Percentiles rank a stretch among this genome's conserved stretches.
Conservation (phyloP, 2,329 filamentous ascomycete species). For the Ceratocystis huliohia region DNA sequence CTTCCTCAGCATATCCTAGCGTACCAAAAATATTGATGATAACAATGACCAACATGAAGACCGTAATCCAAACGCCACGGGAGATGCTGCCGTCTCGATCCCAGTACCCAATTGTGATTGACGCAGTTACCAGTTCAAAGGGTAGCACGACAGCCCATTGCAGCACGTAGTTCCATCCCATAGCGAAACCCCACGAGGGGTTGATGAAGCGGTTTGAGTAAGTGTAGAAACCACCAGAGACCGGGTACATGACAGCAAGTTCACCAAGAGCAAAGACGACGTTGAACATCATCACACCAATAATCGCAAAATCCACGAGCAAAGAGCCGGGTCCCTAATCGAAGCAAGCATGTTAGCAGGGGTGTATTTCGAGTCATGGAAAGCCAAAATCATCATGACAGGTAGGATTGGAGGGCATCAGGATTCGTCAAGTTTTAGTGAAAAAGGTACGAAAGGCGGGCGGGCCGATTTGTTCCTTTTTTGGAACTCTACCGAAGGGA, state of each 20-base stretch:
- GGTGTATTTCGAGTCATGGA: neutral
- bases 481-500: neutral
- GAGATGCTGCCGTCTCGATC: constrained; percentile 30
- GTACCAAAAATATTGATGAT: constrained; percentile 44
- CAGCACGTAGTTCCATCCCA: constrained; percentile 41
- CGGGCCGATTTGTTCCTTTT: neutral
- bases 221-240: constrained; percentile 51
- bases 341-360: constrained; percentile 11
- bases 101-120: constrained; percentile 42
- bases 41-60: constrained; percentile 40
- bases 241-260: constrained; percentile 48
- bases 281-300: constrained; percentile 50
- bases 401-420: neutral
- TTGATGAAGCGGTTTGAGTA: constrained; percentile 50
- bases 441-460: neutral
- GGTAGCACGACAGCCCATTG: constrained; percentile 40
- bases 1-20: constrained; percentile 41
- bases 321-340: constrained; percentile 32
- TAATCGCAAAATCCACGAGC: constrained; percentile 41
- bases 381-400: neutral
- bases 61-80: constrained; percentile 39
- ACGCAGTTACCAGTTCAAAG: constrained; percentile 39
- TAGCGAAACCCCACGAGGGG: constrained; percentile 46
- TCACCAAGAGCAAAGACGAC: constrained; percentile 50
- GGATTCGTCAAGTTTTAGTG: neutral